Conservation (phyloP, 176 grass and related monocot genomes). For the Cocos nucifera region DNA sequence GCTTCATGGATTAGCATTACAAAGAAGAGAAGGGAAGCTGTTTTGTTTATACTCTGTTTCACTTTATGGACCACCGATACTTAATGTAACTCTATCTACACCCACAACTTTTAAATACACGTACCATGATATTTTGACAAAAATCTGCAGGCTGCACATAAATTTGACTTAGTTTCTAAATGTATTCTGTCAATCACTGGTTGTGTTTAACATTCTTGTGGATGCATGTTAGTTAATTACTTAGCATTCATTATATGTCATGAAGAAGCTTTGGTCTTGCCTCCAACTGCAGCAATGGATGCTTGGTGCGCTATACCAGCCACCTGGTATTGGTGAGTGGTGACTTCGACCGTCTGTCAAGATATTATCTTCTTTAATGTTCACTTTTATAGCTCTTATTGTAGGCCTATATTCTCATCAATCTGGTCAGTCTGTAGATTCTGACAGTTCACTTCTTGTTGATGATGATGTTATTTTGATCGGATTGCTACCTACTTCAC, state of each 20-base stretch:
- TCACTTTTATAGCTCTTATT: neutral
- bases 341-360: slow-evolving; percentile 26
- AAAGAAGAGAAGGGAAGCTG: no score
- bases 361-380: slow-evolving; percentile 22
- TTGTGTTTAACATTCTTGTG: slow-evolving; percentile 23
- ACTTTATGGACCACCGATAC: no score
- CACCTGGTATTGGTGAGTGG: slow-evolving; percentile 28
- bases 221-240: slow-evolving; percentile 21
- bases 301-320: slow-evolving; percentile 13
- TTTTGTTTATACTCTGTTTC: no score
- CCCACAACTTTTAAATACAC: no score
- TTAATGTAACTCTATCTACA: no score
- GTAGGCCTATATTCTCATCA: slow-evolving; percentile 13
- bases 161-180: no score
- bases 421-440: no score
- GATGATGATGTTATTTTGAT: no score
- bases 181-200: neutral
- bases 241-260: slow-evolving; percentile 23
- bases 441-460: no score
- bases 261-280: slow-evolving; percentile 25
- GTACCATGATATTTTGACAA: neutral
- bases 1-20: no score
- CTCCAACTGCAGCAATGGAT: slow-evolving; percentile 25
- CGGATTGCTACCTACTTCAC: no score
- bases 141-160: slow-evolving; percentile 1